Conservation (phyloP, 2,329 filamentous ascomycete genomes). For the Raffaelea albimanens region DNA sequence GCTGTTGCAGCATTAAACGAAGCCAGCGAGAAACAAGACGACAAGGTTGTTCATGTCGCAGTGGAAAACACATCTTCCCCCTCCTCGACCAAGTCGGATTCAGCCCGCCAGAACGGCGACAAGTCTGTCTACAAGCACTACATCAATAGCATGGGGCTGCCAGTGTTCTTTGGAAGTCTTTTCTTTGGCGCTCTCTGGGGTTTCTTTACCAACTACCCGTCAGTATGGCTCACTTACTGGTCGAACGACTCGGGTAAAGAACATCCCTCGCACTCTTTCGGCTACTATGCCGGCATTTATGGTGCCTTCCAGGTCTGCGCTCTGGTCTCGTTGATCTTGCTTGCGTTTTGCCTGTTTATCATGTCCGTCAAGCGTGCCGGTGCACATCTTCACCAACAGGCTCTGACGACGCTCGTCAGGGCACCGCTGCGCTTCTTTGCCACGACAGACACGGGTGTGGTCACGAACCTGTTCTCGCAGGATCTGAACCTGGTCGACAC, state of each 20-base stretch:
- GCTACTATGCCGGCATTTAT: conserved; percentile 18
- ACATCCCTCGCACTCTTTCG: conserved; percentile 9
- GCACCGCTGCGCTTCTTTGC: conserved; percentile 33
- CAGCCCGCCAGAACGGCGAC: conserved; percentile 8
- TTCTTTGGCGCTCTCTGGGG: background rate
- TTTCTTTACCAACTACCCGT: background rate
- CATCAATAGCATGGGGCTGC: conserved; percentile 5
- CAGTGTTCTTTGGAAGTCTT: conserved; percentile 3
- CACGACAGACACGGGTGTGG: conserved; percentile 28
- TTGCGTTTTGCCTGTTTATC: conserved; percentile 12
- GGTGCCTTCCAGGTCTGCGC: conserved; percentile 11
- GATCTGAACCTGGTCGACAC: conserved; percentile 32
- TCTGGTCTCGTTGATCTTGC: conserved; percentile 11
- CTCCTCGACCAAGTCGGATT: too few relatives aligned
- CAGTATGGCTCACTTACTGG: background rate
- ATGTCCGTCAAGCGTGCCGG: conserved; percentile 22
- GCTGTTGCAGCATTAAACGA: too few relatives aligned
- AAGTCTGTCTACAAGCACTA: conserved; percentile 11
- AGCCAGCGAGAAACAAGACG: too few relatives aligned
- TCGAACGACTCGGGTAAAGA: background rate
- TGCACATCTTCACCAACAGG: conserved; percentile 21
- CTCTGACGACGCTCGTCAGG: conserved; percentile 18
- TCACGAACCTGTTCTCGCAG: conserved; percentile 36
- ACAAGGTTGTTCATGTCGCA: too few relatives aligned
- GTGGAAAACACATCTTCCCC: too few relatives aligned